Evolutionary conservation across 176 grass and related monocot genomes (phyloP).

Genomic region (Thalia dealbata): DNA sequence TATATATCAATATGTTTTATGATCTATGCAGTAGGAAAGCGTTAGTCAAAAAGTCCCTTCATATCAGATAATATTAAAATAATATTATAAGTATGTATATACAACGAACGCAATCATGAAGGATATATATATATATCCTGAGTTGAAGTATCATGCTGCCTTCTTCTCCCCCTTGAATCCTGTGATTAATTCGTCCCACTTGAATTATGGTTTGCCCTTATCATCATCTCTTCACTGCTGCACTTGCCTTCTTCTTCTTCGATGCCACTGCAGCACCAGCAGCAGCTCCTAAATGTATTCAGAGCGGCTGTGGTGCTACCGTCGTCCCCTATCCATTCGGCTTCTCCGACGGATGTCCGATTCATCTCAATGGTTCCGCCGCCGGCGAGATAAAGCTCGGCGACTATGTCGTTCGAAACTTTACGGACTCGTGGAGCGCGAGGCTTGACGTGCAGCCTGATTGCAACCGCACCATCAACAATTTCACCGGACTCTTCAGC

Average conservation of each 20-base stretch:
- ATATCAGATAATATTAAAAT: too few species aligned
- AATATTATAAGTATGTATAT: too few species aligned
- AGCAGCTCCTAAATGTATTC: background rate
- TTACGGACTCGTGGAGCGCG: background rate
- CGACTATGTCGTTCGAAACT: background rate
- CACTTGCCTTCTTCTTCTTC: background rate
- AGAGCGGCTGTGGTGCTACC: background rate
- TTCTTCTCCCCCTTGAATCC: too few species aligned
- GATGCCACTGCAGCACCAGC: background rate
- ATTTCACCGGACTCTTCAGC: background rate
- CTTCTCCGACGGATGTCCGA: slow-evolving; percentile 9
- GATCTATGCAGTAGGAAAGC: too few species aligned
- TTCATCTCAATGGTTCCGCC: background rate
- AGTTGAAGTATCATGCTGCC: too few species aligned
- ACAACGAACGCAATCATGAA: too few species aligned
- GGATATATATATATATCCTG: too few species aligned
- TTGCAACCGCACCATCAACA: background rate
- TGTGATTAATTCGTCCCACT: background rate
- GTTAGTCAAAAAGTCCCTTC: too few species aligned
- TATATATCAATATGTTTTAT: too few species aligned
- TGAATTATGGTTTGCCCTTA: background rate
- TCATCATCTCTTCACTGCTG: background rate
- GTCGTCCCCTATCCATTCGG: slow-evolving; percentile 2
- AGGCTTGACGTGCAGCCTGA: background rate
- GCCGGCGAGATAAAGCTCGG: background rate